Evolutionary conservation across 2,329 filamentous ascomycete species (phyloP).

Genomic region (Dryadomyces quercus-mongolicae): DNA sequence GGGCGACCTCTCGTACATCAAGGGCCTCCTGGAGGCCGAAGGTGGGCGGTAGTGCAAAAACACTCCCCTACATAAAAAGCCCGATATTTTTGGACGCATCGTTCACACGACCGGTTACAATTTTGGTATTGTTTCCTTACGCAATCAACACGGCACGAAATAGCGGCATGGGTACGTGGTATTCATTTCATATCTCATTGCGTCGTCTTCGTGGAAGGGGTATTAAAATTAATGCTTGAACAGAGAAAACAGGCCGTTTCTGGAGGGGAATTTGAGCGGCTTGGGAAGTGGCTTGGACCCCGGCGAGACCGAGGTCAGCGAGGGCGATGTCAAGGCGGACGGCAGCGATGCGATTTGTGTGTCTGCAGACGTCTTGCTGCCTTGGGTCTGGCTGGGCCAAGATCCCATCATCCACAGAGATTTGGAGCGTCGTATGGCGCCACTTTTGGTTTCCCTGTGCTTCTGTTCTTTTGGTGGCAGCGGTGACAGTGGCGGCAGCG

Average conservation of each 20-base stretch:
- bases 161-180: neutral
- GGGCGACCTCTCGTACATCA: constrained; percentile 39
- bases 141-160: neutral
- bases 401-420: constrained; percentile 37
- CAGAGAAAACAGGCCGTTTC: constrained; percentile 27
- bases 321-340: neutral
- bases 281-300: constrained; percentile 13
- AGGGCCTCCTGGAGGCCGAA: constrained; percentile 34
- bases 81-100: too few relatives aligned
- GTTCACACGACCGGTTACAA: too few relatives aligned
- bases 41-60: constrained; percentile 15
- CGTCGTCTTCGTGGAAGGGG: neutral
- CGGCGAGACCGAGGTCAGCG: neutral
- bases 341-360: neutral
- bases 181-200: neutral
- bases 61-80: too few relatives aligned
- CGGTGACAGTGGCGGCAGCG: neutral
- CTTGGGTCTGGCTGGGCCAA: constrained; percentile 12
- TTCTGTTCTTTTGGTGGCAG: neutral
- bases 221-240: constrained; percentile 26
- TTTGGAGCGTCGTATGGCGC: constrained; percentile 19
- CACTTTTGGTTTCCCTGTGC: neutral
- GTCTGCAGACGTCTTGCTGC: neutral
- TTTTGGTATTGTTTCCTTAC: too few relatives aligned
- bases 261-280: constrained; percentile 19